These are phyloP conservation scores for Seminavis robusta DNA, from an alignment of 108 stramenopile genomes.

Conservation along the genomic window DNA sequence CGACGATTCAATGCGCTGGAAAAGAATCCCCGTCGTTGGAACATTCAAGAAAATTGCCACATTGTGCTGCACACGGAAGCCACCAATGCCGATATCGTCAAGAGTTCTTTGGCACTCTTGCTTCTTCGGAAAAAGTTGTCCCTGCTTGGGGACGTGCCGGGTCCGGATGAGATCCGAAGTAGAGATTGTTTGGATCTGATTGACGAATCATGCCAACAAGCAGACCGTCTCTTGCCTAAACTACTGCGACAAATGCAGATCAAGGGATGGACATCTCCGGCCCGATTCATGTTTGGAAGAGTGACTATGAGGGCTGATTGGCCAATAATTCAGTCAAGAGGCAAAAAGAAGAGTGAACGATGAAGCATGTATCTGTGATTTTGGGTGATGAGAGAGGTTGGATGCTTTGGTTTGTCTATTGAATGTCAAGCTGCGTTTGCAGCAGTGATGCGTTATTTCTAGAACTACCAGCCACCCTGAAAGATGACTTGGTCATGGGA, in stretches of 20 bases:
- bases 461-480: too few relatives aligned
- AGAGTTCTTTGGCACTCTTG: conserved; percentile 65
- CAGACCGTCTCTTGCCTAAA: conserved; percentile 44
- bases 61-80: conserved; percentile 80
- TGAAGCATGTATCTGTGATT: too few relatives aligned
- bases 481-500: too few relatives aligned
- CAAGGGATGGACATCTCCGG: conserved; percentile 60
- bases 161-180: conserved; percentile 33
- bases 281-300: conserved; percentile 75
- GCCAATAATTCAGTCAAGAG: too few relatives aligned
- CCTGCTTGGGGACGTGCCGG: conserved; percentile 1
- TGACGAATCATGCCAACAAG: conserved; percentile 39
- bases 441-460: too few relatives aligned
- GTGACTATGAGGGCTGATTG: conserved; percentile 69
- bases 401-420: too few relatives aligned
- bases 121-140: conserved; percentile 53
- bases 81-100: conserved; percentile 72
- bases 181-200: conserved; percentile 54
- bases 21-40: conserved; percentile 12
- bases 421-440: too few relatives aligned
- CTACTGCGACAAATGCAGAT: conserved; percentile 54
- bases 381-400: too few relatives aligned
- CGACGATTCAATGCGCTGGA: neutral
- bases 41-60: conserved; percentile 64
- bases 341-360: too few relatives aligned